These are phyloP conservation scores for Pluteus cervinus DNA, from an alignment of 768 basidiomycete species.

Conservation along the genomic window DNA sequence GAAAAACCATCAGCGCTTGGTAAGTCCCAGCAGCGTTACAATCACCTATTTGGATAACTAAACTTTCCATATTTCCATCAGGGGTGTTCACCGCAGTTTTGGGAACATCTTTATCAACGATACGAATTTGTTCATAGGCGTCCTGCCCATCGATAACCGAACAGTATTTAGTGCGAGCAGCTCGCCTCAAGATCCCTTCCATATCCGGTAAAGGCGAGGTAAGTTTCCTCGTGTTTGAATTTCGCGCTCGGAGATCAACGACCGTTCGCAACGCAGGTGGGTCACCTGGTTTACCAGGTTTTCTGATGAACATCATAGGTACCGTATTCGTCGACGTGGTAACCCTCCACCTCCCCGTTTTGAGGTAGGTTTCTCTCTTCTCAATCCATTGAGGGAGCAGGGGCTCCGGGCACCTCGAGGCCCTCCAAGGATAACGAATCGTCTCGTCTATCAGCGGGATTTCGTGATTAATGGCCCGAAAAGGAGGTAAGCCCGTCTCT, in stretches of 20 bases:
- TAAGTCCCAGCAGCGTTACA: conserved; percentile 17
- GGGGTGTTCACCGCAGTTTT: conserved; percentile 15
- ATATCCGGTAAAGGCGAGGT: conserved; percentile 21
- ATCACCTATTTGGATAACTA: conserved; percentile 16
- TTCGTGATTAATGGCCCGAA: conserved; percentile 32
- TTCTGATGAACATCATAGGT: conserved; percentile 26
- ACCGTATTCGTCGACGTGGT: conserved; percentile 23
- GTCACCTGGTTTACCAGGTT: conserved; percentile 15
- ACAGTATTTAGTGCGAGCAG: conserved; percentile 1
- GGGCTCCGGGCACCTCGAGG: conserved; percentile 31
- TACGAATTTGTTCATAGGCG: conserved; percentile 30
- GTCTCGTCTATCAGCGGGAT: conserved; percentile 33
- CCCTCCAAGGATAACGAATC: conserved; percentile 24
- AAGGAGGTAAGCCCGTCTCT: conserved; percentile 28
- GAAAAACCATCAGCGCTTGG: conserved; percentile 26
- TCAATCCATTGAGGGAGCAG: conserved; percentile 21
- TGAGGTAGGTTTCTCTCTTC: conserved; percentile 22
- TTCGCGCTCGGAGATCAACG: conserved; percentile 24
- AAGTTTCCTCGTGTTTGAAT: conserved; percentile 28
- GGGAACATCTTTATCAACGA: conserved; percentile 16
- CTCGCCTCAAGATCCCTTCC: conserved; percentile 16
- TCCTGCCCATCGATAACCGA: conserved; percentile 8
- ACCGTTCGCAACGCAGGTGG: conserved; percentile 22
- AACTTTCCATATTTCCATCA: conserved; percentile 21
- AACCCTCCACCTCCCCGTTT: conserved; percentile 10